These are phyloP conservation scores for Paramecium pentaurelia DNA, from an alignment of 73 alveolate species.

Conservation along the genomic window DNA sequence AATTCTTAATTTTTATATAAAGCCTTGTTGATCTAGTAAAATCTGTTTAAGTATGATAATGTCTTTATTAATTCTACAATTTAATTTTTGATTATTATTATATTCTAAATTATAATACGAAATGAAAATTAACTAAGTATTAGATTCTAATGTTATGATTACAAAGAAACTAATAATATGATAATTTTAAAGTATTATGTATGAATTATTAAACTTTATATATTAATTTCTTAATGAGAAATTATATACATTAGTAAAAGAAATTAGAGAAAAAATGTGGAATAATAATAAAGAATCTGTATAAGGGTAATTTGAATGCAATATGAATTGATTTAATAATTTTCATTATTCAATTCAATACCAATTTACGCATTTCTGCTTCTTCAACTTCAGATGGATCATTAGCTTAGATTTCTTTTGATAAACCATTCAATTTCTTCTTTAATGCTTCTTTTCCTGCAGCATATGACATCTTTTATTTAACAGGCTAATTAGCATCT, in stretches of 20 bases:
- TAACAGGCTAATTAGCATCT: not conserved
- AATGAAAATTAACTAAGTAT: too few species aligned
- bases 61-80: too few species aligned
- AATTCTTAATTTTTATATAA: too few species aligned
- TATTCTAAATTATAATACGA: too few species aligned
- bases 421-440: slow-evolving; percentile 8
- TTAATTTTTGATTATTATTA: too few species aligned
- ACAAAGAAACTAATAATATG: not conserved
- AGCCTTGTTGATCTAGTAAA: too few species aligned
- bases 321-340: not conserved
- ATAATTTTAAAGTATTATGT: too few species aligned
- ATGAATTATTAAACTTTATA: too few species aligned
- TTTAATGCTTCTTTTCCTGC: slow-evolving; percentile 22
- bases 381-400: slow-evolving; percentile 21
- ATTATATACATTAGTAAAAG: too few species aligned
- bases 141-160: too few species aligned
- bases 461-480: not conserved
- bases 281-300: not conserved
- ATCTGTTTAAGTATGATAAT: too few species aligned
- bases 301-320: not conserved
- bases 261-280: not conserved
- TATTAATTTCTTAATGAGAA: not conserved
- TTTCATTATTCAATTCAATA: not conserved
- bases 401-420: slow-evolving; percentile 21
- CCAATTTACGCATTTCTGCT: not conserved